Base-by-base conservation (phyloP, 768 basidiomycete species). In the Tylopilus plumbeoviolaceoides region DNA sequence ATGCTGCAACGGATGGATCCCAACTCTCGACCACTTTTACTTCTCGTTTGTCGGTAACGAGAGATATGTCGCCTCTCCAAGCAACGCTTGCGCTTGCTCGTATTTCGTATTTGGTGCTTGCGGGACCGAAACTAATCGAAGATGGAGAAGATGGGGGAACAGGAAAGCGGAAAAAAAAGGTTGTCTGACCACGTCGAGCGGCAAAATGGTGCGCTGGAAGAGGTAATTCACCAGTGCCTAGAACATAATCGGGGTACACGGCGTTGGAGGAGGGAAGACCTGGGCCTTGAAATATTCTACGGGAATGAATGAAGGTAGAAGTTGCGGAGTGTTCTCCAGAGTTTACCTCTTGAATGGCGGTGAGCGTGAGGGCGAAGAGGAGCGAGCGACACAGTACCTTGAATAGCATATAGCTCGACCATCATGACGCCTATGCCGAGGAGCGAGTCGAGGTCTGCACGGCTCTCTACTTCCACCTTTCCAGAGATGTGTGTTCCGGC, bases 201-300 rank as follows among this genome's bases (percentile, higher is more conserved):
- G 82, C 81, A 64, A 84, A 76, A 63, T 91, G 85, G 47, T 82
- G 70, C 0, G 76, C 73, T 0, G 89, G 89, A 4, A 92, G 68
- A 0, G 76, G 76, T 1, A 80, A 77, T 53, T 84, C 81, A 1
- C 78, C 84, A 15, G 80, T 75, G 5, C 71, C 63, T 2, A 84
- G 78, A 43, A 44, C 7, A 50, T 66, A 39, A 63, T 85, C 77
- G 1, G 81, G 75, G 50, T 85, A 76, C 0, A 93, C 89, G 2
- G 91, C 87, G 64, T 92, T 92, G 11, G 90, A 91, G 8, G 89
- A 88, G 0, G 90, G 91, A 7, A 91, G 73, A 17, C 83, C 84
- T 3, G 86, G 87, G 3, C 89, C 90, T 69, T 92, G 90, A 63
- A 91, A 93, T 7, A 89, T 64, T 30, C 87, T 78, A 27, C 81